These are phyloP conservation scores for Aureobasidium sp. DNA, from an alignment of 2,329 filamentous ascomycete species.

Conservation along the genomic window DNA sequence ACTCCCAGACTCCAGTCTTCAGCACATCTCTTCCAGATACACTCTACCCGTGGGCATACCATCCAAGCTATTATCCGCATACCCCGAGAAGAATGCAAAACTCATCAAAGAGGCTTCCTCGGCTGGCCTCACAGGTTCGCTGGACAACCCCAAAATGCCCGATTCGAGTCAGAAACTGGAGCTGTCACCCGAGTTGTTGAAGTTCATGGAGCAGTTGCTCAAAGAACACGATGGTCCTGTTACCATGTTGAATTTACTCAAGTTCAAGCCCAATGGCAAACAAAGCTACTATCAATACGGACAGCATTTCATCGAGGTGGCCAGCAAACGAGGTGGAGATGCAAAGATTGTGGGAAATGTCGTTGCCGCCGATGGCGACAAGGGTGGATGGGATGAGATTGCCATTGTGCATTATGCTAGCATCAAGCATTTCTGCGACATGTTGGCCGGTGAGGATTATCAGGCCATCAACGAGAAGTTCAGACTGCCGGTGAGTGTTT, in stretches of 20 bases:
- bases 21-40: constrained; percentile 25
- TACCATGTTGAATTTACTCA: constrained; percentile 56
- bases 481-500: constrained; percentile 36
- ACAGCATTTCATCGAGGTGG: constrained; percentile 20
- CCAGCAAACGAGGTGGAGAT: constrained; percentile 40
- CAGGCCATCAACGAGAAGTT: constrained; percentile 49
- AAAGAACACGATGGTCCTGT: constrained; percentile 35
- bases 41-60: constrained; percentile 37
- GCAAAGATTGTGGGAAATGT: constrained; percentile 57
- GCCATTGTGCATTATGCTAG: constrained; percentile 58
- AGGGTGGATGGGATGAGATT: constrained; percentile 50
- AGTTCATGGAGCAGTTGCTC: constrained; percentile 40
- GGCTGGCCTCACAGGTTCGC: constrained; percentile 28
- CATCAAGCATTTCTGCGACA: constrained; percentile 54
- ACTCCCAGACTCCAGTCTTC: constrained; percentile 18
- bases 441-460: constrained; percentile 51
- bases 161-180: constrained; percentile 44
- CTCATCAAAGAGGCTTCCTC: constrained; percentile 31
- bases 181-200: constrained; percentile 41
- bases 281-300: constrained; percentile 51
- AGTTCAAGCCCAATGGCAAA: constrained; percentile 46
- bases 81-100: constrained; percentile 29
- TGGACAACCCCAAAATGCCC: constrained; percentile 26
- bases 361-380: constrained; percentile 22
- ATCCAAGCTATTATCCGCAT: constrained; percentile 32